Base-by-base conservation (phyloP, 1,284 basidiomycete species). In the Schizophyllum amplum region DNA sequence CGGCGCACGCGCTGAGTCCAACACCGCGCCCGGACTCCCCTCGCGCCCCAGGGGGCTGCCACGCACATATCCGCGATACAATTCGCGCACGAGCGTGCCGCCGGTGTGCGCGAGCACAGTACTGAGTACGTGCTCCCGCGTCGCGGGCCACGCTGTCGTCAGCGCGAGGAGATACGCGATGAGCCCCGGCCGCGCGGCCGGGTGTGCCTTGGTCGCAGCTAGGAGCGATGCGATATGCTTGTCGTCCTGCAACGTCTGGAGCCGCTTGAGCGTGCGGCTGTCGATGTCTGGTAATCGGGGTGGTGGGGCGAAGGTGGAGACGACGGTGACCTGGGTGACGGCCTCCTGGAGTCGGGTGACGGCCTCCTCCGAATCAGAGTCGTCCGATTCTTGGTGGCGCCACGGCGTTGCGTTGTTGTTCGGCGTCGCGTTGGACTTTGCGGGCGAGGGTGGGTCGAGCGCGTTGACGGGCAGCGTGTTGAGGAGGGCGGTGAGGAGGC, bases 11-110 rank as follows among this genome's bases (percentile, higher is more conserved):
- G n/a, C n/a, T n/a, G n/a, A n/a, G n/a, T n/a, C n/a, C 80, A 62
- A 46, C 21, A 42, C 54, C 59, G 57, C 50, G 4, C 67, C 47
- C 52, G 54, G 55, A 25, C 42, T 51, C 27, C 60, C 23, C 20
- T 9, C 53, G 26, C 23, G n/a, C n/a, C 33, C 21, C 25, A 55
- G 53, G 59, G 57, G 20, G 64, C 50, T 5, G 55, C 23, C 51
- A 51, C 53, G 24, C 52, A 68, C 69, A 48, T 66, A 75, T 78
- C 76, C 59, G 73, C 72, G 20, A 70, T 87, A 94, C 24, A 95
- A 72, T 65, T 90, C 83, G 46, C 89, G 80, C 2, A 92, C 75
- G 5, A 95, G 69, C 0, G 82, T 82, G 0, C 82, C 80, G 1
- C 79, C 76, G 6, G 76, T 74, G 17, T 42, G 33, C n/a, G 75